phyloP scores from a whole-genome alignment of 108 stramenopile genomes.

The Cyclostephanos tholiformis region DNA sequence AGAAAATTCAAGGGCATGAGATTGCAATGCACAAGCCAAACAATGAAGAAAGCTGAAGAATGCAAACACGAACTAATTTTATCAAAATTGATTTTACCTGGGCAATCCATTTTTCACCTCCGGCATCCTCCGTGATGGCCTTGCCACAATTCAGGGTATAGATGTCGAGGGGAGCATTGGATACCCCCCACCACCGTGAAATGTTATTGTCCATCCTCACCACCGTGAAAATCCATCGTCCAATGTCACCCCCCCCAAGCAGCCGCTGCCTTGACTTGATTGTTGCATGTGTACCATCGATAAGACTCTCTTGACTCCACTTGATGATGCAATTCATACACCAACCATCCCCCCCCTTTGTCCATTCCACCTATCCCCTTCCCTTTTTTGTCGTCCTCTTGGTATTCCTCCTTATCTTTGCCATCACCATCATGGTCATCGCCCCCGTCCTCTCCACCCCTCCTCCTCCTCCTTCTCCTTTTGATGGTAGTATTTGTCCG shows the following conservation, averaged over 20 bases:
- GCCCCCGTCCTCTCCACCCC: neutral
- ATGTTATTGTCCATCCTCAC: too few relatives aligned
- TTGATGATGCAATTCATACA: constrained; percentile 25
- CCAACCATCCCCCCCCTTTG: neutral
- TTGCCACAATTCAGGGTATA: constrained; percentile 83
- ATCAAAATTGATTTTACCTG: neutral
- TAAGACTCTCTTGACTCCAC: neutral
- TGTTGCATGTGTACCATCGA: too few relatives aligned
- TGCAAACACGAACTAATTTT: neutral
- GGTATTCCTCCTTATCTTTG: neutral
- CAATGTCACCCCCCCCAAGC: too few relatives aligned
- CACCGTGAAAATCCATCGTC: too few relatives aligned
- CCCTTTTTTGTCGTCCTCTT: neutral
- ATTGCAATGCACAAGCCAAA: neutral
- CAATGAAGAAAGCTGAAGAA: neutral
- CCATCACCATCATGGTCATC: neutral
- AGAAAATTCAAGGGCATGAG: neutral
- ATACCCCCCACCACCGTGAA: constrained; percentile 84
- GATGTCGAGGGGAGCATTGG: constrained; percentile 75
- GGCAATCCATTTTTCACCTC: constrained; percentile 79
- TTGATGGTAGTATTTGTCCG: constrained; percentile 58
- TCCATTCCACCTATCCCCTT: neutral
- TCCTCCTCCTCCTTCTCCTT: constrained; percentile 20
- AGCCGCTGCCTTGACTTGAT: too few relatives aligned
- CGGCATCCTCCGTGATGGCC: constrained; percentile 53